Evolutionary conservation across 2,329 filamentous ascomycete species (phyloP), one percentile per base, ranked within the genome.

Genomic region (Colletotrichum sp.): DNA sequence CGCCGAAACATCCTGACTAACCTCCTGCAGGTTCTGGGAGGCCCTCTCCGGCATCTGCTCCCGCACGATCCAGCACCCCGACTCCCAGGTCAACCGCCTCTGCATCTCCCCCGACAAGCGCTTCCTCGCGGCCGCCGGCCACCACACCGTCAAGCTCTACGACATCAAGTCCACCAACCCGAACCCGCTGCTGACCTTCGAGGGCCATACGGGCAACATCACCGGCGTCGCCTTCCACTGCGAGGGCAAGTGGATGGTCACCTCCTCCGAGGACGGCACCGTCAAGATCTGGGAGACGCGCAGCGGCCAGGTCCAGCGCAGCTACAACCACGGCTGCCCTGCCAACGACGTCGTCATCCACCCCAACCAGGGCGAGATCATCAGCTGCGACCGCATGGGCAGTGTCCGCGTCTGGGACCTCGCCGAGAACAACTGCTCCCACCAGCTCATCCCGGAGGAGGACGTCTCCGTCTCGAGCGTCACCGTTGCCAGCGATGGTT

Each of bases 161-260:
- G 97, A 99, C 82, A 98, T 99, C 88, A 98, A 98, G 83, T 98
- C 96, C 18, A 96, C 95, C n/a, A 99, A 99, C 81, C 96, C 97
- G 3, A 97, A 96, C 79, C 94, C 97, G 2, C 90, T 99, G 28
- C 92, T 99, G 81, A 96, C 94, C 24, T 99, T 99, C 81, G 96
- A 99, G 83, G 97, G 97, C 57, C 97, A 99, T 86, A 97, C 95
- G 15, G 95, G 93, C 79, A 99, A 99, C 82, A 94, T 99, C 83
- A 99, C 97, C 0, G 97, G 97, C 58, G 95, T 99, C 63, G 96
- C 96, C 13, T 99, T 99, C 84, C 97, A 99, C 85, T 99, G 96
- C 84, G 97, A 99, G 85, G 96, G 96, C 13, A 99, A 99, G 87
- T 99, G 97, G 97, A 98, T 99, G 95, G 97, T 99, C 21, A 99